Percentiles rank a stretch among this genome's conserved stretches.
Evolutionary conservation across 1,284 basidiomycete genomes (phyloP).

Genomic region (Apiotrichum brassicae): DNA sequence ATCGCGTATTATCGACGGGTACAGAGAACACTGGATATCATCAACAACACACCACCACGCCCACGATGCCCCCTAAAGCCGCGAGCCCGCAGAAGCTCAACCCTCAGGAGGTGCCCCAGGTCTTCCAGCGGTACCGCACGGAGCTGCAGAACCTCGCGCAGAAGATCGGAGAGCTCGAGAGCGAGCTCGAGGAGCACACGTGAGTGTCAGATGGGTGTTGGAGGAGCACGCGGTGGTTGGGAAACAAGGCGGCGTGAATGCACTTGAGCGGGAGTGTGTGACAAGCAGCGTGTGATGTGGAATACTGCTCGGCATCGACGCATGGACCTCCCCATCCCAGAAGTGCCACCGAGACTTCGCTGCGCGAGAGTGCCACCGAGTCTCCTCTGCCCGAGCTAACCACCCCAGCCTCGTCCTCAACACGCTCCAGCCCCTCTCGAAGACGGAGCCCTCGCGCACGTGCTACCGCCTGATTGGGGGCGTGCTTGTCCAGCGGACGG

Average conservation of each 20-base stretch:
- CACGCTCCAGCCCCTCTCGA: conserved; percentile 61
- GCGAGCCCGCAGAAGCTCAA: conserved; percentile 22
- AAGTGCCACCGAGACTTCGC: too few species aligned
- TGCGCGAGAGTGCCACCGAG: too few species aligned
- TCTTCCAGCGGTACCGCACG: conserved; percentile 59
- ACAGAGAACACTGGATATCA: neutral
- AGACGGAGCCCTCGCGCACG: conserved; percentile 81
- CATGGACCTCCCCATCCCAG: neutral
- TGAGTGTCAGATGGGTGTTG: conserved; percentile 34
- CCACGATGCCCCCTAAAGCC: conserved; percentile 38
- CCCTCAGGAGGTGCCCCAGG: conserved; percentile 35
- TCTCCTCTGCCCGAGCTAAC: neutral
- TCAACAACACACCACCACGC: neutral
- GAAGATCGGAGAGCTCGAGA: conserved; percentile 89
- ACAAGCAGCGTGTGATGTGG: too few species aligned
- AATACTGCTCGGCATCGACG: too few species aligned
- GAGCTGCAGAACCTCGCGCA: conserved; percentile 77
- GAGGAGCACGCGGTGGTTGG: too few species aligned
- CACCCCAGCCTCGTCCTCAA: conserved; percentile 71
- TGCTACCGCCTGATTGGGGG: conserved; percentile 97
- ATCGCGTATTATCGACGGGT: too few species aligned
- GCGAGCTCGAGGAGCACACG: conserved; percentile 82
- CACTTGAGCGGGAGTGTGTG: too few species aligned
- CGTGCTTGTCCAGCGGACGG: conserved; percentile 90
- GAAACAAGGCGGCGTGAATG: too few species aligned